Base-by-base conservation (phyloP, 345 rosid genomes). In the Physaria fendleri region DNA sequence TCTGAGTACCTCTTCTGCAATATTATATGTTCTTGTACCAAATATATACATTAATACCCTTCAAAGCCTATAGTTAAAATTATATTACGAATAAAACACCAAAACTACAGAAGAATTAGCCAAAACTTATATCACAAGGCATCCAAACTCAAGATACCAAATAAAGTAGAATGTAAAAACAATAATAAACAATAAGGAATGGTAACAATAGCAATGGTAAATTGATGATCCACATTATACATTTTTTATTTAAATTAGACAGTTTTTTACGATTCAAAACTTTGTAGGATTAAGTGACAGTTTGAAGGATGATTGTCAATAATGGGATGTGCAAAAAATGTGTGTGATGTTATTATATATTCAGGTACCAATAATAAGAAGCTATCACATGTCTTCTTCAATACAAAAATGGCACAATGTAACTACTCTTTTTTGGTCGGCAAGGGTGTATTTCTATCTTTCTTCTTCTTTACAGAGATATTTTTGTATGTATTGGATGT, bases 331-430 rank as follows among this genome's bases (percentile, higher is more conserved):
- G 47, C 17, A 6, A 25, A 5, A 47, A 25, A 33, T n/a, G n/a
- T 47, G 40, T 62, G 34, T 30, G 30, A 40, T 40, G 14, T n/a
- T n/a, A n/a, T n/a, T 24, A 2, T 62, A 30, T 62, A 8, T 63
- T 33, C 25, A 63, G 68, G 25, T 51, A 40, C 18, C 34, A 47
- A 15, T 27, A 41, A 21, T 33, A 30, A 21, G 51, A 41, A 14
- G 41, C 33, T 39, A 10, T 4, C 33, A 40, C 23, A 14, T 30
- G 32, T 11, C 59, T 40, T 51, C 13, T 29, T 29, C 59, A 40
- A 4, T 29, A 51, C 41, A 41, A n/a, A n/a, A n/a, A n/a, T n/a
- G n/a, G n/a, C n/a, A n/a, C n/a, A n/a, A n/a, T n/a, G n/a, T n/a
- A n/a, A n/a, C n/a, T n/a, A n/a, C n/a, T n/a, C n/a, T n/a, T n/a